These are phyloP conservation scores for Cutaneotrichosporon dermatis DNA, from an alignment of 1,284 basidiomycete genomes.

Conservation along the genomic window DNA sequence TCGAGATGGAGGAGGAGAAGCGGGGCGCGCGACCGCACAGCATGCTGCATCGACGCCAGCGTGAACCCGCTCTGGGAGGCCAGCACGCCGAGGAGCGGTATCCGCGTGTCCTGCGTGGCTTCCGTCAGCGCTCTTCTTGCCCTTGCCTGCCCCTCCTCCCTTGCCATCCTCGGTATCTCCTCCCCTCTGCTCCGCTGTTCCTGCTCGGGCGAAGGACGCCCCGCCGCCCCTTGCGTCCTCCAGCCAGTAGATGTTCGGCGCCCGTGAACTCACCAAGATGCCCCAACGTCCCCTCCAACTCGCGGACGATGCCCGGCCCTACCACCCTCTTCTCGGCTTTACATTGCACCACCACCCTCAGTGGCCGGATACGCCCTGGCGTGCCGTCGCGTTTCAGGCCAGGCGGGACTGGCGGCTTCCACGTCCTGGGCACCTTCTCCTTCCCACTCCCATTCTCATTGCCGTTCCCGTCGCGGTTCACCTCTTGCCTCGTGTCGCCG, in stretches of 20 bases:
- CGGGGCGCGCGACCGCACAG: slow-evolving; percentile 65
- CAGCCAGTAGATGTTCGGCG: too few species aligned
- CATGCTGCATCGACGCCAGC: slow-evolving; percentile 60
- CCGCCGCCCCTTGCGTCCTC: too few species aligned
- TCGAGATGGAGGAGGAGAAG: slow-evolving; percentile 67
- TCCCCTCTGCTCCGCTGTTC: too few species aligned
- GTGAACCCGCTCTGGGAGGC: slow-evolving; percentile 74
- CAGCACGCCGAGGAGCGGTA: slow-evolving; percentile 59
- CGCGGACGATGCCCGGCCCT: slow-evolving; percentile 72
- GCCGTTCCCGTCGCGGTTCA: background rate
- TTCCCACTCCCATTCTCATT: too few species aligned
- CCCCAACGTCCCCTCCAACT: slow-evolving; percentile 75
- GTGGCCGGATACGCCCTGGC: slow-evolving; percentile 38
- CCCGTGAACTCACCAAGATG: slow-evolving; percentile 18
- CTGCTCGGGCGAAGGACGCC: too few species aligned
- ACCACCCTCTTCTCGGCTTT: slow-evolving; percentile 79
- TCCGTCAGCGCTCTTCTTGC: background rate
- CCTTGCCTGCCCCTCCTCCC: background rate
- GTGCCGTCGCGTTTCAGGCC: background rate
- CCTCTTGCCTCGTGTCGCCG: too few species aligned
- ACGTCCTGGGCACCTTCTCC: background rate
- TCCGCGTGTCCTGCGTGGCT: background rate
- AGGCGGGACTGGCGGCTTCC: background rate
- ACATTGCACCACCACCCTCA: slow-evolving; percentile 81
- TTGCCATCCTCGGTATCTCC: too few species aligned